These are phyloP conservation scores for Tulasnella sp. DNA, from an alignment of 768 basidiomycete species.

Conservation along the genomic window DNA sequence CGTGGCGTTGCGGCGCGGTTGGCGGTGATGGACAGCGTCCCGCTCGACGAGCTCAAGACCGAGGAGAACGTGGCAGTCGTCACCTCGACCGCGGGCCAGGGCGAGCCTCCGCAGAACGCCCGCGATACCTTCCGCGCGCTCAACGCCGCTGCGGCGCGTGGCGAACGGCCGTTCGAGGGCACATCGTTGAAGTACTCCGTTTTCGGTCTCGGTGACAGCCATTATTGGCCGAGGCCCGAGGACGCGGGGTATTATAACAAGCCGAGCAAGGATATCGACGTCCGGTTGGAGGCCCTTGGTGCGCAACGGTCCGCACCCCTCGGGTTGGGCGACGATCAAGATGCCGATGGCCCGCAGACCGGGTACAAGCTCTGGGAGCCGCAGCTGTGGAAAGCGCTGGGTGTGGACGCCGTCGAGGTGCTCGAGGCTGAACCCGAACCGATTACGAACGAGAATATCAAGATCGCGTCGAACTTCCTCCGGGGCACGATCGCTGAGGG, in stretches of 20 bases:
- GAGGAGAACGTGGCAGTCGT: slow-evolving; percentile 73
- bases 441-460: slow-evolving; percentile 99
- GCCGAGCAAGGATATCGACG: slow-evolving; percentile 80
- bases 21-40: slow-evolving; percentile 67
- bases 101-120: slow-evolving; percentile 95
- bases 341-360: slow-evolving; percentile 89
- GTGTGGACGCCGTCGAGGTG: slow-evolving; percentile 80
- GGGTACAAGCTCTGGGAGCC: slow-evolving; percentile 98
- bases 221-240: slow-evolving; percentile 96
- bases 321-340: slow-evolving; percentile 93
- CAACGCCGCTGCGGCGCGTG: slow-evolving; percentile 46
- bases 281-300: slow-evolving; percentile 64
- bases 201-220: slow-evolving; percentile 94
- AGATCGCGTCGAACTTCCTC: slow-evolving; percentile 85
- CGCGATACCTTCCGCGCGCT: slow-evolving; percentile 78
- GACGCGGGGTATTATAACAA: slow-evolving; percentile 99
- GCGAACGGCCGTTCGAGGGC: slow-evolving; percentile 39
- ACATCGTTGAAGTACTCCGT: slow-evolving; percentile 61
- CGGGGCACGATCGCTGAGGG: slow-evolving; percentile 94
- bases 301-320: slow-evolving; percentile 59
- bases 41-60: slow-evolving; percentile 57
- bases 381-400: slow-evolving; percentile 81
- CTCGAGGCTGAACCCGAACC: slow-evolving; percentile 89
- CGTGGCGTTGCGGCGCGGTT: slow-evolving; percentile 68
- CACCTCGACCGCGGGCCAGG: slow-evolving; percentile 91